A percentile compares a stretch with the other conserved stretches of the same genome.
Evolutionary conservation across 257 asterid species (phyloP).

Genomic region (Solanum pimpinellifolium): DNA sequence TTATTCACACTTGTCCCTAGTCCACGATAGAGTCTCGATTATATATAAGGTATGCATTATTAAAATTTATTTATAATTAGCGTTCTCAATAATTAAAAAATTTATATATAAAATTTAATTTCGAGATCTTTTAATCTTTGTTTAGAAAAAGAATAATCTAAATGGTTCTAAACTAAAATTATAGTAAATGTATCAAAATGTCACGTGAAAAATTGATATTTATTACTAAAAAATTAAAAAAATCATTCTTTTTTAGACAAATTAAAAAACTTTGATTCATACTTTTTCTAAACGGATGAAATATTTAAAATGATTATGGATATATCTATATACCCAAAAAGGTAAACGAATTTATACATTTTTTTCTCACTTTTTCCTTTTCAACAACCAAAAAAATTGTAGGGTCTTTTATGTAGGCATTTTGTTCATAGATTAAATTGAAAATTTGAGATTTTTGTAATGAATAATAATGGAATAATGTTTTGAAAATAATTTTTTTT

Average conservation of each 20-base stretch:
- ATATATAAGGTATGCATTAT: accelerated
- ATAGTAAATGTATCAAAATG: accelerated
- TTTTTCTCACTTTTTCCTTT: background rate
- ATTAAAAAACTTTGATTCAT: accelerated
- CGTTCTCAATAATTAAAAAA: accelerated
- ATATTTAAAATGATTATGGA: background rate
- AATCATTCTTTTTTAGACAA: too few species aligned
- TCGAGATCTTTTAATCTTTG: accelerated
- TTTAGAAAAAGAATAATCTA: too few species aligned
- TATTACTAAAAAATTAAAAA: accelerated
- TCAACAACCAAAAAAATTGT: background rate
- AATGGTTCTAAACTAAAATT: too few species aligned
- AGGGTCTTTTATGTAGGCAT: background rate
- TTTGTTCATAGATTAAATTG: background rate
- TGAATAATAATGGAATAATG: background rate
- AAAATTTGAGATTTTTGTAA: background rate
- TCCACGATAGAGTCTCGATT: accelerated
- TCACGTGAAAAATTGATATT: accelerated
- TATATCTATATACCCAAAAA: background rate
- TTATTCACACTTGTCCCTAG: background rate
- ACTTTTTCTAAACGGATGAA: too few species aligned
- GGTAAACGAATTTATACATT: background rate
- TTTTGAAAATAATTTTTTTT: background rate
- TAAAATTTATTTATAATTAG: too few species aligned
- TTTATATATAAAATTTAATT: accelerated